Conservation (phyloP, 257 asterid genomes). For the Nicotiana paniculata region DNA sequence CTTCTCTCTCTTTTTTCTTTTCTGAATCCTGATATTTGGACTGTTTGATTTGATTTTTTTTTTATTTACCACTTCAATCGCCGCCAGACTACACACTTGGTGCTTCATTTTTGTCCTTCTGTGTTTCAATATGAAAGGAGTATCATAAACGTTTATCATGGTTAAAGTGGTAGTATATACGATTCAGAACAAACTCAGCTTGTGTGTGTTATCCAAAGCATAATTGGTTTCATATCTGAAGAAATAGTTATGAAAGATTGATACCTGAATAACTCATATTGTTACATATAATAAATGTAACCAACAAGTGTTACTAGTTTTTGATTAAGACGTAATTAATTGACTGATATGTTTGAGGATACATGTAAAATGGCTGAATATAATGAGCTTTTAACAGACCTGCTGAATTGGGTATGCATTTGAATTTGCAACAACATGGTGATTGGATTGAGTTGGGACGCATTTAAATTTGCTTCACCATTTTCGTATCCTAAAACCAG, state of each 20-base stretch:
- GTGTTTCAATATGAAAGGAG: too few relatives aligned
- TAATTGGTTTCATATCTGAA: neutral
- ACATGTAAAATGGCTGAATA: neutral
- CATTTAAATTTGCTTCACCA: neutral
- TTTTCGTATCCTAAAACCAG: neutral
- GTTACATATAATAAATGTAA: neutral
- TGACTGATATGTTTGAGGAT: neutral
- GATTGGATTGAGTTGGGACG: neutral
- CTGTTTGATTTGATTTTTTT: too few relatives aligned
- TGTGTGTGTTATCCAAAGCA: neutral
- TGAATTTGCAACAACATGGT: neutral
- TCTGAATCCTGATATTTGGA: neutral
- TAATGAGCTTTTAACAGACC: neutral
- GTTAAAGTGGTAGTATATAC: neutral
- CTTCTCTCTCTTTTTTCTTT: neutral
- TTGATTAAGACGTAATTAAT: neutral
- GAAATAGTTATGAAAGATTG: neutral
- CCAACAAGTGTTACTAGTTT: neutral
- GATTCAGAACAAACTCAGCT: neutral
- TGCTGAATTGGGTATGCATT: neutral
- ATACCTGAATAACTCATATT: neutral
- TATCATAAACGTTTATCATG: neutral
- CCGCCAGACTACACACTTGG: neutral
- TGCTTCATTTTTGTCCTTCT: too few relatives aligned
- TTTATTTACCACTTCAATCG: neutral